Percentiles rank a stretch among this genome's conserved stretches.
phyloP scores from a whole-genome alignment of 768 basidiomycete genomes.

The Leccinum uliginosum region DNA sequence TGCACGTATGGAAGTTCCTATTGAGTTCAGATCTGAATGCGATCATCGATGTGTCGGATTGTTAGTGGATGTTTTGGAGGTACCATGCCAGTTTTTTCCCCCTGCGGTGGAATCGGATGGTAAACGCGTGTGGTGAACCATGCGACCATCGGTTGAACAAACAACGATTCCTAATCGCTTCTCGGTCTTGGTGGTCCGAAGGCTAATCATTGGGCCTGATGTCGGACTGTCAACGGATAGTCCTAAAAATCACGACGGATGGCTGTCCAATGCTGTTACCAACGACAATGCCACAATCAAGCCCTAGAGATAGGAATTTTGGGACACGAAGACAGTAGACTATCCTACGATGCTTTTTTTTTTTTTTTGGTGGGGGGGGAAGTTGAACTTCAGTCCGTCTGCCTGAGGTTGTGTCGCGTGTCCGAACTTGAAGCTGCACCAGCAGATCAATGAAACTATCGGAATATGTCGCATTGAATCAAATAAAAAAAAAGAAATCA shows the following conservation, averaged over 20 bases:
- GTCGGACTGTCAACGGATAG: background rate
- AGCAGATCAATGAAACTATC: background rate
- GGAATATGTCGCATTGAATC: background rate
- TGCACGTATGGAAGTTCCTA: background rate
- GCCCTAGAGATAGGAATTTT: background rate
- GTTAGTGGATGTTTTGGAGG: background rate
- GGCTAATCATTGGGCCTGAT: background rate
- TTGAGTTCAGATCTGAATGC: slow-evolving; percentile 2
- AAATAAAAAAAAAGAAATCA: background rate
- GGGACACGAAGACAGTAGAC: background rate
- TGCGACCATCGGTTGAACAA: background rate
- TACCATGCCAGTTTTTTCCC: background rate
- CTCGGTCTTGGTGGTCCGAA: slow-evolving; percentile 11
- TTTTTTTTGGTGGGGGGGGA: background rate
- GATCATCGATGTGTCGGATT: background rate
- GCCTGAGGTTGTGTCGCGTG: background rate
- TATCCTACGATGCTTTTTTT: background rate
- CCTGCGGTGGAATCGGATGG: background rate
- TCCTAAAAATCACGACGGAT: background rate
- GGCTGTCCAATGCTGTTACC: slow-evolving; percentile 5
- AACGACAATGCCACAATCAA: slow-evolving; percentile 14
- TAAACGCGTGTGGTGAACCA: slow-evolving; percentile 8
- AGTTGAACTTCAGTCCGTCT: background rate
- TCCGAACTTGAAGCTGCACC: background rate
- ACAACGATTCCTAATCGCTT: slow-evolving; percentile 1